Conservation (phyloP, 805 yeast genomes). For the Metschnikowia chrysomelidarum region DNA sequence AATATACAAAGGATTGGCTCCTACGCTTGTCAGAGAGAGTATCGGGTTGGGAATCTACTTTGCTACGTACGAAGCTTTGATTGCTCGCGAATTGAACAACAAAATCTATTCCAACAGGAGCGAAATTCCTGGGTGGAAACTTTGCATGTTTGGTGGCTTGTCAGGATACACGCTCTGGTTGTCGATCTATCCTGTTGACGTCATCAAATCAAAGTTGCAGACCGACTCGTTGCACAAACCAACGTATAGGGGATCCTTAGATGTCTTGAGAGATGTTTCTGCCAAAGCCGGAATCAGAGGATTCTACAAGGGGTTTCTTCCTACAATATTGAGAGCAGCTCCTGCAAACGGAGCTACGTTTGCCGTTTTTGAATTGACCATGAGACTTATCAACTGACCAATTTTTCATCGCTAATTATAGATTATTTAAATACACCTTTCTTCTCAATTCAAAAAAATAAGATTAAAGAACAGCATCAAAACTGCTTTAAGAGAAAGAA, state of each 20-base stretch:
- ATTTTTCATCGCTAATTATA: background rate
- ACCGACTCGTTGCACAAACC: constrained; percentile 58
- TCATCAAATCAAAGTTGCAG: constrained; percentile 86
- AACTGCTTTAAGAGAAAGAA: too few species aligned
- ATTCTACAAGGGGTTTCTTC: constrained; percentile 86
- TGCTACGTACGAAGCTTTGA: constrained; percentile 84
- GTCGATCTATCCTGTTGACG: constrained; percentile 83
- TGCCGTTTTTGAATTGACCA: constrained; percentile 86
- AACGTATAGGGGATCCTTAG: constrained; percentile 53
- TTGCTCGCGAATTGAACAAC: constrained; percentile 58
- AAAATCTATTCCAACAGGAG: constrained; percentile 46
- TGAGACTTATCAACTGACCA: constrained; percentile 53
- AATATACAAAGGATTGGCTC: constrained; percentile 75
- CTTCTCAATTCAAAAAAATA: background rate
- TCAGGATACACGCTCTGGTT: constrained; percentile 93
- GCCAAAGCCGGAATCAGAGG: constrained; percentile 67
- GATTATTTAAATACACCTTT: background rate
- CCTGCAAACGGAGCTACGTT: constrained; percentile 98
- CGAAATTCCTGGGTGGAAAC: constrained; percentile 85
- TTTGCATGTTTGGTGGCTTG: constrained; percentile 84
- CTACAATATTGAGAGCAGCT: constrained; percentile 93
- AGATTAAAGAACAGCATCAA: too few species aligned
- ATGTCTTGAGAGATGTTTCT: constrained; percentile 56
- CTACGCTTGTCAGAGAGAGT: constrained; percentile 81
- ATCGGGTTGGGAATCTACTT: constrained; percentile 90